Base-by-base conservation (phyloP, 1,284 basidiomycete species). In the Boletus mariae region DNA sequence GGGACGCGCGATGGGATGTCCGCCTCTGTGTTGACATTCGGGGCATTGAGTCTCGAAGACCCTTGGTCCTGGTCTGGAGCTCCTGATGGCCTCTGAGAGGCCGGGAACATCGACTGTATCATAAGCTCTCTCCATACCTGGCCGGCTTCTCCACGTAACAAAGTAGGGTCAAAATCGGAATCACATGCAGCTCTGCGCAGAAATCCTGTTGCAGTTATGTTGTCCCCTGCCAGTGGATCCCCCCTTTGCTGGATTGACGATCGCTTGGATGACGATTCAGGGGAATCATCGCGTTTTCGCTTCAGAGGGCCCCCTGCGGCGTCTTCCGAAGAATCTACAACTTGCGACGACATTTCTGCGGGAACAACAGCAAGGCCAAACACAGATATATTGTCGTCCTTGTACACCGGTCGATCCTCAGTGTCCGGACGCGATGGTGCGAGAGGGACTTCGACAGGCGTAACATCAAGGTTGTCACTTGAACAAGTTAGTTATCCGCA, bases 371-470 rank as follows among this genome's bases (percentile, higher is more conserved):
- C 80, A 43, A 90, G 72, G 1, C 80, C 77, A 60, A 84, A 88
- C 11, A 91, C 76, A 1, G 79, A 75, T 51, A 92, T 68, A 57
- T 83, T 81, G 29, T 79, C 73, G 63, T 92, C 90, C 54, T 74
- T 70, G 68, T 78, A 90, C 32, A 84, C 69, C 3, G 77, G 74
- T 35, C 48, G 60, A 34, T 55, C 54, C 26, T 67, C 63, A 5
- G 71, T 68, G 13, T 64, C 57, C 0, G 59, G 41, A 20, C 64
- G 56, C 11, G 63, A 49, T 37, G 66, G 55, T 10, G 56, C 55
- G 9, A 70, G 67, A 5, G 77, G 66, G 11, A 77, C 73, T 65
- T 89, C 84, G 1, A 66, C 63, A 1, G 77, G 69, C 40, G 73
- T 73, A 11, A 87, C 69, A 15, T 67, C 58, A 57, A 87, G 70